A percentile compares a stretch with the other conserved stretches of the same genome.
These are phyloP conservation scores for Globisporangium nodosum DNA, from an alignment of 352 stramenopile genomes.

Conservation along the genomic window DNA sequence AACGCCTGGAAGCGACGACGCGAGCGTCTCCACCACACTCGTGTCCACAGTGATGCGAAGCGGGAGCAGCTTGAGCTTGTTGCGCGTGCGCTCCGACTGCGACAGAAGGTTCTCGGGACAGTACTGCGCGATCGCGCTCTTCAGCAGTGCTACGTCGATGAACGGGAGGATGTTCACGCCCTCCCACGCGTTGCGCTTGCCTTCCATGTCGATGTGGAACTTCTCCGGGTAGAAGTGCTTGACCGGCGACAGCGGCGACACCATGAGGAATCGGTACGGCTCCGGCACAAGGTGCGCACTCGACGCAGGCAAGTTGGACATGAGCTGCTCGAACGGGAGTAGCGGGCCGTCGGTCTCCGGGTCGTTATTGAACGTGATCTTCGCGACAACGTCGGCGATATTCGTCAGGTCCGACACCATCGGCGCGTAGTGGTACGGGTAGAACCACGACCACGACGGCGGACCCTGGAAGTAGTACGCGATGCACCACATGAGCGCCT, in stretches of 20 bases:
- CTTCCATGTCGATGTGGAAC: conserved; percentile 85
- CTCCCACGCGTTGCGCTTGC: conserved; percentile 96
- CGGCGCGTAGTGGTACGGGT: conserved; percentile 98
- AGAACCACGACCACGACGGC: conserved; percentile 98
- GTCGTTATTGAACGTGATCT: conserved; percentile 86
- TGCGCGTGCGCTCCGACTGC: conserved; percentile 86
- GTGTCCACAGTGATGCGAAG: conserved; percentile 87
- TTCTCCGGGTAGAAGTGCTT: conserved; percentile 92
- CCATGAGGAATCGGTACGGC: conserved; percentile 94
- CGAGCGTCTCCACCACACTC: conserved; percentile 55
- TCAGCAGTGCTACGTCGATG: conserved; percentile 93
- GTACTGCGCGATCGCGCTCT: conserved; percentile 88
- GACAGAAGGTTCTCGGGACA: conserved; percentile 91
- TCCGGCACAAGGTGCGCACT: conserved; percentile 94
- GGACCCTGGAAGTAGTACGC: conserved; percentile 90
- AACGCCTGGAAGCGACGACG: conserved; percentile 56
- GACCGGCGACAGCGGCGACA: conserved; percentile 92
- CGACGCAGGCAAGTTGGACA: conserved; percentile 95
- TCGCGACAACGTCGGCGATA: conserved; percentile 55
- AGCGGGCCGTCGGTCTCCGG: conserved; percentile 72
- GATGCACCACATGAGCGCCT: conserved; percentile 74
- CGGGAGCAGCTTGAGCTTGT: conserved; percentile 64
- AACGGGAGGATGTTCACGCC: conserved; percentile 98
- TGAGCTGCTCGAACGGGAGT: conserved; percentile 96
- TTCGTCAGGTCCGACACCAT: conserved; percentile 97